Base-by-base conservation (phyloP, 768 basidiomycete species). In the Collybia mongolica region DNA sequence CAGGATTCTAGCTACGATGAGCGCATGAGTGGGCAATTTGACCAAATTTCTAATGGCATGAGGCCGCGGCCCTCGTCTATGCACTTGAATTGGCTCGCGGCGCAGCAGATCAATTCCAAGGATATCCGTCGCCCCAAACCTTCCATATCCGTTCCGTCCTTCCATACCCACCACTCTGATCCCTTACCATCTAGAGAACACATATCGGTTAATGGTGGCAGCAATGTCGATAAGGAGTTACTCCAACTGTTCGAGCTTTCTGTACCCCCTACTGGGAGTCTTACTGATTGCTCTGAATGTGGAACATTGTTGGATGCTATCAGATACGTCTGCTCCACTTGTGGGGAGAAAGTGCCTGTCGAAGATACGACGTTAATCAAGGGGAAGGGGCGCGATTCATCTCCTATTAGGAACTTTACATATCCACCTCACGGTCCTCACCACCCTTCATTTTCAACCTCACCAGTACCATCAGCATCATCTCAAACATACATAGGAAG, bases 241-340 rank as follows among this genome's bases (percentile, higher is more conserved):
- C 71, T 84, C 12, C 80, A 77, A 35, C 79, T 73, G 50, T 65
- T 80, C 20, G 72, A 72, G 1, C 70, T 76, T 2, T 60, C 69
- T 18, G 71, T 70, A 1, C 79, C 86, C 18, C 80, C 86, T 7
- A 72, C 78, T 4, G 79, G 81, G 20, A 74, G 77, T 40, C 78
- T 90, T 15, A 92, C 93, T 1, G 80, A 83, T 43, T 98, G 95
- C 66, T 93, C 92, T 0, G 81, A 82, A 40, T 98, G 95, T 58
- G 88, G 87, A 12, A 65, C 75, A 0, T 60, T 83, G 5, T 72
- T 98, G 17, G 87, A 92, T 45, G 78, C 82, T n/a, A 83, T 96
- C 64, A 84, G 91, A 40, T 98, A 98, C 64, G 86, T 95, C 12
- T 98, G 95, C 61, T 78, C 86, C 3, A 87, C 84, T 19, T 96